Percentiles rank a stretch among this genome's conserved stretches.
Conservation (phyloP, 2,329 filamentous ascomycete genomes). For the Mycogone perniciosa region DNA sequence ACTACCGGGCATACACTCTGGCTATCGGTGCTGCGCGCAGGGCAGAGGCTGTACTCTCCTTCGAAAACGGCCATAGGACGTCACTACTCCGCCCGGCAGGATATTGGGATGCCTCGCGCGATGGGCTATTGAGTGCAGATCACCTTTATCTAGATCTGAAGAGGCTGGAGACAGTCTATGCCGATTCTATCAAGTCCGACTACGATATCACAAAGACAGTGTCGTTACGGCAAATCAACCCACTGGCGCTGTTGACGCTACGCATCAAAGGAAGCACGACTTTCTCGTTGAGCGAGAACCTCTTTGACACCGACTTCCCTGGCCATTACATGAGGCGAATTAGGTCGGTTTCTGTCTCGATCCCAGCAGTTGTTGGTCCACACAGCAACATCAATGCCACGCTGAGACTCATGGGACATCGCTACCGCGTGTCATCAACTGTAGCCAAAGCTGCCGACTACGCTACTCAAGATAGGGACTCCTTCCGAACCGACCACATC, state of each 20-base stretch:
- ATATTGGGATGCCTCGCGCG: slow-evolving; percentile 1
- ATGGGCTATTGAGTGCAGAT: not conserved
- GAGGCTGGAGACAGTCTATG: slow-evolving; percentile 7
- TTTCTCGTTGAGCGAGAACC: not conserved
- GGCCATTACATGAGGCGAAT: slow-evolving; percentile 32
- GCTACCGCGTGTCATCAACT: not conserved
- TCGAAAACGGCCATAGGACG: not conserved
- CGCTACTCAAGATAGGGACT: too few species aligned
- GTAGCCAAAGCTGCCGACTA: too few species aligned
- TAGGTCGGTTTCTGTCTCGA: slow-evolving; percentile 23
- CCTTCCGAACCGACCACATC: too few species aligned
- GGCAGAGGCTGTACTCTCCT: slow-evolving; percentile 4
- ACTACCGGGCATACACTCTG: not conserved
- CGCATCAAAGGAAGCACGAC: slow-evolving; percentile 1
- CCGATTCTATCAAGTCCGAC: slow-evolving; percentile 8
- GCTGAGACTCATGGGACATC: not conserved
- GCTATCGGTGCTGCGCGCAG: slow-evolving; percentile 4
- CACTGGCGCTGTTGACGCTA: slow-evolving; percentile 7
- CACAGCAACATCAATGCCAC: not conserved
- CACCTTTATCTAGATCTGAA: slow-evolving; percentile 6
- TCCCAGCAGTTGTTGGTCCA: slow-evolving; percentile 18
- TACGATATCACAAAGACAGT: slow-evolving; percentile 11
- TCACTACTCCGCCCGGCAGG: not conserved
- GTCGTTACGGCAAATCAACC: slow-evolving; percentile 6
- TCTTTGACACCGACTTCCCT: slow-evolving; percentile 24